phyloP scores from a whole-genome alignment of 208 protist genomes.

The Trypanosoma vivax region DNA sequence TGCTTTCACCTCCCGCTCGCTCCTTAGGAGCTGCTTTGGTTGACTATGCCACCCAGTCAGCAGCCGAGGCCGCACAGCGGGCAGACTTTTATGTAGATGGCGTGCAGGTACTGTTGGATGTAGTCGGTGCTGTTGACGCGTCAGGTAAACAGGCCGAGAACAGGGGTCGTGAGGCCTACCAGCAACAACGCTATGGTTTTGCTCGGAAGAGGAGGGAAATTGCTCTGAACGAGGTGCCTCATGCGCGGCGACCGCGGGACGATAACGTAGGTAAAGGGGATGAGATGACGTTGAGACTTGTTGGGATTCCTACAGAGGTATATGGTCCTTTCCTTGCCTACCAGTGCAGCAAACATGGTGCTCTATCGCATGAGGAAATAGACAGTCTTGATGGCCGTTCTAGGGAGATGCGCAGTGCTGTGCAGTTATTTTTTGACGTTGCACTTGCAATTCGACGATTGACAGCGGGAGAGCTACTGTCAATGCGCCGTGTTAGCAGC shows the following conservation, averaged over 20 bases:
- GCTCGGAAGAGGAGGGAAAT: neutral
- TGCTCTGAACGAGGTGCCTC: neutral
- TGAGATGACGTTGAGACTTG: conserved; percentile 12
- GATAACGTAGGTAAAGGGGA: neutral
- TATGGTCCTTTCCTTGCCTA: conserved; percentile 10
- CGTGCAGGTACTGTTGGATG: conserved; percentile 9
- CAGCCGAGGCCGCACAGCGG: conserved; percentile 17
- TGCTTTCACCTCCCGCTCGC: too few relatives aligned
- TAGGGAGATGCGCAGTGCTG: neutral
- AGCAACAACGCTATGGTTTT: conserved; percentile 7
- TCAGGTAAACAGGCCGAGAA: neutral
- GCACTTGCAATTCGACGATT: conserved; percentile 12
- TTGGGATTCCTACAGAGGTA: conserved; percentile 10
- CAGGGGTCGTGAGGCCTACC: conserved; percentile 22
- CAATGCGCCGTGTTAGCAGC: conserved; percentile 20
- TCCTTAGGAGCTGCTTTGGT: conserved; percentile 28
- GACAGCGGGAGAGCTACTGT: conserved; percentile 17
- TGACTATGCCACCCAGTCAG: conserved; percentile 22
- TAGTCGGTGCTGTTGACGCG: conserved; percentile 4
- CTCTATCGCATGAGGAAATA: too few relatives aligned
- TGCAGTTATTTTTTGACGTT: conserved; percentile 18
- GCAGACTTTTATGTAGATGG: conserved; percentile 14
- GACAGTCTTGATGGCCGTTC: too few relatives aligned
- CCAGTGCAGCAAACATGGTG: too few relatives aligned
- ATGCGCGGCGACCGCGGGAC: neutral